Evolutionary conservation across 257 asterid species (phyloP).

Genomic region (Ajuga chamaepitys): DNA sequence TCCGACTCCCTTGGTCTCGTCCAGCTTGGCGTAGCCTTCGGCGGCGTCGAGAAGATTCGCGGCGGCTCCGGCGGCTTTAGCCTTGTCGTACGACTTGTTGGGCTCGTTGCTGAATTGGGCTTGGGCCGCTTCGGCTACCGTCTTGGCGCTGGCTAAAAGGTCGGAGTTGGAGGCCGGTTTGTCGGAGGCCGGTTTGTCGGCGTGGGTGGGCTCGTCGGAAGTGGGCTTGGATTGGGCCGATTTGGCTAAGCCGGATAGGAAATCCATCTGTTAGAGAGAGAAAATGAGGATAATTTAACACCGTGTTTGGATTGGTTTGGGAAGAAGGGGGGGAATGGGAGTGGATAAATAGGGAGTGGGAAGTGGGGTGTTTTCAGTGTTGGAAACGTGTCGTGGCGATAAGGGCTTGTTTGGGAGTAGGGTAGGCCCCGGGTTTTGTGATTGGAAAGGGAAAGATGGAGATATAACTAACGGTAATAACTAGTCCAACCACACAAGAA

Average conservation of each 20-base stretch:
- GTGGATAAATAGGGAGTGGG: constrained; percentile 11
- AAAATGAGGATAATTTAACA: too few relatives aligned
- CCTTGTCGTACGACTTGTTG: constrained; percentile 26
- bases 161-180: constrained; percentile 21
- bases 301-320: neutral
- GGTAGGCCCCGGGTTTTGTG: neutral
- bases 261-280: constrained; percentile 19
- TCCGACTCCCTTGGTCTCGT: constrained; percentile 38
- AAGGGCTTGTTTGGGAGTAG: constrained; percentile 2
- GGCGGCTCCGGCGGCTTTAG: constrained; percentile 39
- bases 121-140: constrained; percentile 48
- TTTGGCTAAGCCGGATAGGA: constrained; percentile 23
- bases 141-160: constrained; percentile 32
- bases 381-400: constrained; percentile 1
- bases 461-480: too few relatives aligned
- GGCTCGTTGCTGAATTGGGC: constrained; percentile 30
- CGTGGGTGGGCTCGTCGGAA: constrained; percentile 12
- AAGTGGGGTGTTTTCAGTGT: neutral
- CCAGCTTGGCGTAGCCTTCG: constrained; percentile 38
- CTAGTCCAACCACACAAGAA: neutral
- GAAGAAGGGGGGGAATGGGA: neutral
- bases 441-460: neutral
- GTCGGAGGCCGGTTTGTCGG: constrained; percentile 14
- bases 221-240: constrained; percentile 20
- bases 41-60: constrained; percentile 43